Base-by-base conservation (phyloP, 352 stramenopile genomes). In the Peronospora farinosa region DNA sequence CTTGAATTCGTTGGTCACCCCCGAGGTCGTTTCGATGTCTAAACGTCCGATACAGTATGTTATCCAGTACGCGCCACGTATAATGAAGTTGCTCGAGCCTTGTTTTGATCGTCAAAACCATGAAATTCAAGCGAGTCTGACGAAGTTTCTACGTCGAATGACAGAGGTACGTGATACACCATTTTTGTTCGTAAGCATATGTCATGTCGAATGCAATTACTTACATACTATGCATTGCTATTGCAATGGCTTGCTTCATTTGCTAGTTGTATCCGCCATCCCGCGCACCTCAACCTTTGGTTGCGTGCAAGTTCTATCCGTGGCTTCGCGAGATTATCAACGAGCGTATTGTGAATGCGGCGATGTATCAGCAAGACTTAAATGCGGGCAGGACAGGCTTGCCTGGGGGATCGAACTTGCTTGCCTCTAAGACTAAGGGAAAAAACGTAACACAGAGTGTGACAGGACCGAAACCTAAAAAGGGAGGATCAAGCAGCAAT, bases 51-150 rank as follows among this genome's bases (percentile, higher is more conserved):
- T 92, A 11, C 79, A 83, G 15, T 95, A 93, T 53, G 77, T 92
- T 13, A 72, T 94, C 25, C 83, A 95, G 59, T 92, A 95, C 38
- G 84, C 84, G 3, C 83, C 83, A 10, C 69, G 83, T 27, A 88
- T 95, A 35, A 93, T 94, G 83, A 95, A 95, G 65, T 52, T 95
- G 12, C 51, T 94, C 12, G 84, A 95, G 47, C 83, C 84, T 23
- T 95, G 84, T 56, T 95, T 95, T 56, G 83, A 93, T 54, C 78
- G 79, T 7, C 67, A 77, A n/a, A 89, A 90, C 43, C 41, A 62
- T 28, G 83, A 91, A 30, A 89, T 94, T 17, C 84, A 95, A 57
- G 42, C 63, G 0, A 74, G 68, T 33, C 54, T 94, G 11, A 85
- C 73, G 0, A 73, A 52, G 13, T 93, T 93, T 60, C 43, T 95